Conservation (phyloP, 768 basidiomycete species). For the Phlebiopsis gigantea region DNA sequence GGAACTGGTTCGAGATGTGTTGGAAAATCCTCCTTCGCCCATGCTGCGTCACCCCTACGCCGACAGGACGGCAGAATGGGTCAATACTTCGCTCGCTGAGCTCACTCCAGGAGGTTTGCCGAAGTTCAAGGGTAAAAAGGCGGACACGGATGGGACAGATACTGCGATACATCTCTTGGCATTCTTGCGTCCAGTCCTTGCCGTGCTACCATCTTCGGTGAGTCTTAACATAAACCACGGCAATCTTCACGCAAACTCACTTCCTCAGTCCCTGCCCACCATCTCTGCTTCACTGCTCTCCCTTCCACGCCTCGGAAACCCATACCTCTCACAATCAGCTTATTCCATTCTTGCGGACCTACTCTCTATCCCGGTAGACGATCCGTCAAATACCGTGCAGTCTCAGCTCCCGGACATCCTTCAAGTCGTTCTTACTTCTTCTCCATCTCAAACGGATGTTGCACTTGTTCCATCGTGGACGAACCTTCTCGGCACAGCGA, state of each 20-base stretch:
- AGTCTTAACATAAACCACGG: conserved; percentile 28
- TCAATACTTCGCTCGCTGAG: conserved; percentile 59
- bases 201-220: conserved; percentile 63
- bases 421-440: conserved; percentile 59
- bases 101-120: conserved; percentile 56
- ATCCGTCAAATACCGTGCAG: conserved; percentile 42
- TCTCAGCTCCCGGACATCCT: conserved; percentile 59
- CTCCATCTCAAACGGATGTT: conserved; percentile 64
- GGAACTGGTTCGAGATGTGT: conserved; percentile 75
- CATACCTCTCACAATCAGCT: conserved; percentile 83
- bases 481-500: conserved; percentile 64
- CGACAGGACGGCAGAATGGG: conserved; percentile 76
- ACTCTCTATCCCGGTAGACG: conserved; percentile 49
- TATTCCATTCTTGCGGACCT: conserved; percentile 85
- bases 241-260: neutral
- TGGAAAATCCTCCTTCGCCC: conserved; percentile 74
- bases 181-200: conserved; percentile 58
- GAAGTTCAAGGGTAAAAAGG: conserved; percentile 53
- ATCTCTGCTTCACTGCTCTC: conserved; percentile 70
- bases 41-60: conserved; percentile 82
- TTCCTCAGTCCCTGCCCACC: conserved; percentile 61
- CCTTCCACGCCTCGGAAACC: conserved; percentile 82
- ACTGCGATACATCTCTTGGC: conserved; percentile 74
- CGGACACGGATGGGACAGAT: conserved; percentile 57
- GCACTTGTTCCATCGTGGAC: conserved; percentile 76